phyloP scores from a whole-genome alignment of 495 filamentous ascomycete genomes.

The Xylaria nigripes region DNA sequence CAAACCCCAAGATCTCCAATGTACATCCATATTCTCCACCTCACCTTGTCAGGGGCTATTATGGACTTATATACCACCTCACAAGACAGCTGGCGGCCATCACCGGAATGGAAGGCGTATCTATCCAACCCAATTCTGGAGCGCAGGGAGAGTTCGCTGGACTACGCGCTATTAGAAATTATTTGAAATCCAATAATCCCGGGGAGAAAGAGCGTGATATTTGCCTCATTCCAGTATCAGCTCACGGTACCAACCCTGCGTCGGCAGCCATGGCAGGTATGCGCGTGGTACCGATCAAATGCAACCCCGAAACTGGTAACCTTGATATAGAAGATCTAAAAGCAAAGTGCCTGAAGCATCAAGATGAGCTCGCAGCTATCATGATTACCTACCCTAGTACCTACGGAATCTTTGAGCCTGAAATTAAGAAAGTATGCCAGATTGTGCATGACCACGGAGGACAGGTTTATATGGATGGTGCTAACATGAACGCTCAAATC shows the following conservation, averaged over 20 bases:
- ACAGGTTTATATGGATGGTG: slow-evolving; percentile 98
- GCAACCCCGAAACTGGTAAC: slow-evolving; percentile 79
- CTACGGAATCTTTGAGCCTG: slow-evolving; percentile 91
- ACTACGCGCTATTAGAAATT: slow-evolving; percentile 86
- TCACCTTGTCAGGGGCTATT: slow-evolving; percentile 60
- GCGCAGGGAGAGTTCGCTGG: slow-evolving; percentile 96
- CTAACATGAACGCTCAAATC: slow-evolving; percentile 99
- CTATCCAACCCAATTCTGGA: slow-evolving; percentile 93
- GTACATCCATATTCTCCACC: slow-evolving; percentile 76
- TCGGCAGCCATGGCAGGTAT: slow-evolving; percentile 97
- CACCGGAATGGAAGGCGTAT: slow-evolving; percentile 84
- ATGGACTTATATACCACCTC: slow-evolving; percentile 58
- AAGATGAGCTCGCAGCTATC: slow-evolving; percentile 80
- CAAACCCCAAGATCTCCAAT: slow-evolving; percentile 74
- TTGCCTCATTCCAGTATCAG: slow-evolving; percentile 93
- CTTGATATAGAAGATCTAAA: slow-evolving; percentile 81
- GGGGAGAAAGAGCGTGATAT: slow-evolving; percentile 65
- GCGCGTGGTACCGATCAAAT: slow-evolving; percentile 92
- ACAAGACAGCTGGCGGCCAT: slow-evolving; percentile 73
- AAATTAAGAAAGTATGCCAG: slow-evolving; percentile 76
- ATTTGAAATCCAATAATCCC: slow-evolving; percentile 55
- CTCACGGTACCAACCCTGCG: slow-evolving; percentile 95
- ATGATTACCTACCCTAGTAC: slow-evolving; percentile 99
- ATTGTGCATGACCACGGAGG: slow-evolving; percentile 84
- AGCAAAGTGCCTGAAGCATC: slow-evolving; percentile 80